phyloP scores from a whole-genome alignment of 2,329 filamentous ascomycete genomes.

The Colletotrichum salicis region DNA sequence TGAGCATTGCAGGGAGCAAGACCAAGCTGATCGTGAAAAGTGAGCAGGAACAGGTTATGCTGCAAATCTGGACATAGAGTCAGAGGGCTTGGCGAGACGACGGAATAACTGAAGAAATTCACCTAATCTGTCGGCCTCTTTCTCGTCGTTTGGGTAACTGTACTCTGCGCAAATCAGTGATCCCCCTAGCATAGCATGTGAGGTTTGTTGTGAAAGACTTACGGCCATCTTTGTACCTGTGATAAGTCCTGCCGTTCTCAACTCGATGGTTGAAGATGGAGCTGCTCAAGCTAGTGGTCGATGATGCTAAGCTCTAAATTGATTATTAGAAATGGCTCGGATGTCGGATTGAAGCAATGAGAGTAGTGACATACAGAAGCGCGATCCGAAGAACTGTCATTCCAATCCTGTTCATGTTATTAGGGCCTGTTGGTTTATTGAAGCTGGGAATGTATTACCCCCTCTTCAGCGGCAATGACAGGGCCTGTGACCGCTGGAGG shows the following conservation, averaged over 20 bases:
- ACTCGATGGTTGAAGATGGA: slow-evolving; percentile 45
- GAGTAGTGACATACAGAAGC: background rate
- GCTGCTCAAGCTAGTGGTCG: background rate
- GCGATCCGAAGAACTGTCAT: background rate
- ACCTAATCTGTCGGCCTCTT: slow-evolving; percentile 30
- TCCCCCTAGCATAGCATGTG: background rate
- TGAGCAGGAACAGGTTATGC: slow-evolving; percentile 48
- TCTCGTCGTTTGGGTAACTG: slow-evolving; percentile 29
- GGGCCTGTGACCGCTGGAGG: background rate
- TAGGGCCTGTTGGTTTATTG: background rate
- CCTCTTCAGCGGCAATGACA: background rate
- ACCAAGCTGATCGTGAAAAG: slow-evolving; percentile 44
- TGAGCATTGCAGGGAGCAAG: slow-evolving; percentile 39
- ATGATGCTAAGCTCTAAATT: slow-evolving; percentile 2
- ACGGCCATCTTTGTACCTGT: slow-evolving; percentile 40
- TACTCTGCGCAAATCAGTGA: slow-evolving; percentile 20
- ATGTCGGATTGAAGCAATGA: background rate
- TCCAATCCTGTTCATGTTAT: background rate
- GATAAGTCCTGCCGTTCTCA: slow-evolving; percentile 52
- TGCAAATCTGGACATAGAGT: slow-evolving; percentile 43
- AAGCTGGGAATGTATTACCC: background rate
- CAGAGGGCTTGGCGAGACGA: background rate
- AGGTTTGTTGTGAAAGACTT: background rate
- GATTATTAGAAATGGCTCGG: background rate
- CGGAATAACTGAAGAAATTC: background rate